Percentiles rank a stretch among this genome's conserved stretches.
Conservation (phyloP, 768 basidiomycete genomes). For the Sporobolomyces roseus region DNA sequence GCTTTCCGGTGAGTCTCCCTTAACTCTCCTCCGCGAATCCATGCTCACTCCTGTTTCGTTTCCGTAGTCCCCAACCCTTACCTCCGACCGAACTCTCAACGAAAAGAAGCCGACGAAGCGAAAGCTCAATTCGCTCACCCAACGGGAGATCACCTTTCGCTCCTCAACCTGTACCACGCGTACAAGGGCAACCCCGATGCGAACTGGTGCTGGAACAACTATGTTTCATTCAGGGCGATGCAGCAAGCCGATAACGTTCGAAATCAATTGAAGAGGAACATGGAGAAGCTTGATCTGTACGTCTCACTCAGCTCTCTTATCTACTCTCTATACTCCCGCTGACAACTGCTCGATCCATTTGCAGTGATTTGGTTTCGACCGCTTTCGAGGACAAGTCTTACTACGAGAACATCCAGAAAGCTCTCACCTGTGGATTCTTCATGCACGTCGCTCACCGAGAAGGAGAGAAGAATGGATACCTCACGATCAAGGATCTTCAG, state of each 20-base stretch:
- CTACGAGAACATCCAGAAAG: constrained; percentile 69
- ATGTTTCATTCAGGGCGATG: constrained; percentile 74
- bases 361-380: constrained; percentile 60
- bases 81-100: constrained; percentile 78
- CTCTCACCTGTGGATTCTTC: constrained; percentile 88
- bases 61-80: constrained; percentile 81
- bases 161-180: constrained; percentile 92
- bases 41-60: neutral
- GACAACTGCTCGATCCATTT: neutral
- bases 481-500: constrained; percentile 94
- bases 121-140: constrained; percentile 84
- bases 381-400: constrained; percentile 66
- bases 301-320: neutral
- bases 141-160: constrained; percentile 90
- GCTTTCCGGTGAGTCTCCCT: constrained; percentile 69
- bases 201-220: constrained; percentile 89
- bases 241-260: constrained; percentile 91
- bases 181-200: constrained; percentile 66
- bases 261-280: constrained; percentile 75
- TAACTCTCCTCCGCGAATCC: neutral
- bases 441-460: constrained; percentile 98
- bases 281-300: constrained; percentile 61
- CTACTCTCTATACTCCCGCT: neutral
- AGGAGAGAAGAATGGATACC: constrained; percentile 72
- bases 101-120: constrained; percentile 87